Evolutionary conservation across 2,329 filamentous ascomycete genomes (phyloP), one percentile per base, ranked within the genome.

Genomic region (Magnaporthales sp.): DNA sequence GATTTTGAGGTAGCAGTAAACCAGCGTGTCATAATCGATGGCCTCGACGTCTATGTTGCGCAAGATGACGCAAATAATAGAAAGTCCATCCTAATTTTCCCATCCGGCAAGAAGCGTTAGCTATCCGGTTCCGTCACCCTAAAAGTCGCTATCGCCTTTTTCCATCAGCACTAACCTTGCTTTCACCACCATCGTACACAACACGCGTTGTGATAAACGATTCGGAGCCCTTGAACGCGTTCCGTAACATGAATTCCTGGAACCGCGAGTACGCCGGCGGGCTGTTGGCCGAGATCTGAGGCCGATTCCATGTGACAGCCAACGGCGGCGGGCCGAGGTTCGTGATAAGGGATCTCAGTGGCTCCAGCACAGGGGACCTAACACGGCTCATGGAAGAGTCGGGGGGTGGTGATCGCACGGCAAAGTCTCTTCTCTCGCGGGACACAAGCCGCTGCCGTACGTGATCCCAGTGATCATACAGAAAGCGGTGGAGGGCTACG

Each of bases 381-480:
- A 80, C 80, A 54, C 83, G 81, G 31, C 78, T 75, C 24, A 83
- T 75, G 63, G 88, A 86, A 4, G 79, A 79, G 54, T 58, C 54
- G 54, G 13, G n/a, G 54, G 54, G 15, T 4, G 85, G 83, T 2
- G 84, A 84, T 32, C 84, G 81, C 10, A 86, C 80, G n/a, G 54
- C 54, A 63, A 82, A 80, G 15, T 85, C 86, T 71, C 83, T 81
- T 64, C 84, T 80, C 71, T 89, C 86, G 67, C 84, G 82, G 9
- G 85, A 81, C 32, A 86, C 80, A 22, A 91, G 80, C 56, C 86
- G 86, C 70, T 90, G 88, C 62, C 86, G 80, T 22, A 91, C 84
- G 68, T 88, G 86, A 69, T 91, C 88, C 87, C 88, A 90, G 69
- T 91, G 86, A 68, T 91, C 88, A 71, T 90, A 91, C 11, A 91